These are phyloP conservation scores for Chytridium lagenaria DNA, from an alignment of 371 early-diverging fungal genomes.

Conservation along the genomic window DNA sequence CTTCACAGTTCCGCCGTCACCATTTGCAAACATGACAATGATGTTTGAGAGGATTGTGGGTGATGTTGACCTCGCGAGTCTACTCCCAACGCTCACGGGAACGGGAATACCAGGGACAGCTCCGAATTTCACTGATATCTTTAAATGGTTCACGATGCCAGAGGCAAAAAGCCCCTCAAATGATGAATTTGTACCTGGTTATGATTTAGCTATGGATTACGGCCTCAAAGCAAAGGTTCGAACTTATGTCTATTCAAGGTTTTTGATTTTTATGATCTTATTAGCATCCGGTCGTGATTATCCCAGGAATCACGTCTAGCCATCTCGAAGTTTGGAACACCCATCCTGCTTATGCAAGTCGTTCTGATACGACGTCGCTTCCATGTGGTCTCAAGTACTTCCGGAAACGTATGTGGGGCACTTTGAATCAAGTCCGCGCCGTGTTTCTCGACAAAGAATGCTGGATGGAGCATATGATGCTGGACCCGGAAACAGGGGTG, in stretches of 20 bases:
- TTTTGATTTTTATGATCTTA: not conserved
- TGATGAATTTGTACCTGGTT: slow-evolving; percentile 32
- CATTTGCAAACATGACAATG: not conserved
- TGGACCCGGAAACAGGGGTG: slow-evolving; percentile 83
- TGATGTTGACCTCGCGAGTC: not conserved
- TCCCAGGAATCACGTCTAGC: slow-evolving; percentile 92
- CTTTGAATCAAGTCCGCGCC: slow-evolving; percentile 47
- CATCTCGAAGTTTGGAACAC: slow-evolving; percentile 93
- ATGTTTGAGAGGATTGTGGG: not conserved
- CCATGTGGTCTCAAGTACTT: slow-evolving; percentile 41
- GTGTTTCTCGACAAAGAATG: slow-evolving; percentile 77
- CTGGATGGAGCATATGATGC: slow-evolving; percentile 83
- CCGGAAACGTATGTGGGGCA: slow-evolving; percentile 93
- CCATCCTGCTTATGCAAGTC: slow-evolving; percentile 41
- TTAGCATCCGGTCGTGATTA: slow-evolving; percentile 80
- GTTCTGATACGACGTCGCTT: not conserved
- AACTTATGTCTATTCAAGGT: not conserved
- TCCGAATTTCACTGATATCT: not conserved
- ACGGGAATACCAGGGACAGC: not conserved
- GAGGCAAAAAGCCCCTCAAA: not conserved
- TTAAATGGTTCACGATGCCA: not conserved
- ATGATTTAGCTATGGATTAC: slow-evolving; percentile 24
- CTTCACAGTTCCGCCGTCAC: not conserved
- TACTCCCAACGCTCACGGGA: not conserved
- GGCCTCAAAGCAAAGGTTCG: slow-evolving; percentile 28